These are phyloP conservation scores for Cryptococcus maquisensis DNA, from an alignment of 1,284 basidiomycete species.

Conservation along the genomic window DNA sequence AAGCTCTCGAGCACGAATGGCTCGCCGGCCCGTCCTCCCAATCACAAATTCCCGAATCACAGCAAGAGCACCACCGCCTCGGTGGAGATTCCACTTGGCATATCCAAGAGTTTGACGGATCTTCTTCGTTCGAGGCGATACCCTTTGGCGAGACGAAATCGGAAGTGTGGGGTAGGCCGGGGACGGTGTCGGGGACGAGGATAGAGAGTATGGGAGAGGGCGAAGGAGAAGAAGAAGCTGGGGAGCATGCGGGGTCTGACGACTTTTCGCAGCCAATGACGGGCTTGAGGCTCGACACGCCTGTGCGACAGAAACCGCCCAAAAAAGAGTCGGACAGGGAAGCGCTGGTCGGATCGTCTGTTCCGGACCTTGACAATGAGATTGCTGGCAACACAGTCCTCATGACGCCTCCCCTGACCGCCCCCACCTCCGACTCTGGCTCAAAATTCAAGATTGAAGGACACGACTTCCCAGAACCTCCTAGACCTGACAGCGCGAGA, in stretches of 20 bases:
- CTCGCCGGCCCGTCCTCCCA: conserved; percentile 48
- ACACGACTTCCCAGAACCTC: not conserved
- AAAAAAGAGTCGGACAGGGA: not conserved
- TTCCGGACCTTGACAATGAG: too few species aligned
- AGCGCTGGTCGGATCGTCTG: too few species aligned
- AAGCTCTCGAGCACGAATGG: conserved; percentile 65
- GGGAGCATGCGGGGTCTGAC: conserved; percentile 13
- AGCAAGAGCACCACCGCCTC: conserved; percentile 16
- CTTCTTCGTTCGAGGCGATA: not conserved
- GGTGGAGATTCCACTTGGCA: conserved; percentile 41
- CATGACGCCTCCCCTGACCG: too few species aligned
- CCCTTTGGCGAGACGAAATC: not conserved
- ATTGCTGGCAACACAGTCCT: too few species aligned
- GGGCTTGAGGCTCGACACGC: conserved; percentile 29
- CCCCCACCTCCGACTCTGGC: too few species aligned
- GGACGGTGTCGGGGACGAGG: conserved; percentile 37
- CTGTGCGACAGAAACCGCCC: not conserved
- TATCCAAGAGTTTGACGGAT: conserved; percentile 34
- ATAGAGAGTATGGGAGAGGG: conserved; percentile 20
- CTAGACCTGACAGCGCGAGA: too few species aligned
- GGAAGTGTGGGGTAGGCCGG: conserved; percentile 26
- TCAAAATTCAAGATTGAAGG: not conserved
- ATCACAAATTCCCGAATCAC: conserved; percentile 29
- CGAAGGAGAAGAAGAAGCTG: too few species aligned
- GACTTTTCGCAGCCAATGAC: conserved; percentile 42